phyloP scores from a whole-genome alignment of 805 yeast genomes.

The Candida sanyiensis region DNA sequence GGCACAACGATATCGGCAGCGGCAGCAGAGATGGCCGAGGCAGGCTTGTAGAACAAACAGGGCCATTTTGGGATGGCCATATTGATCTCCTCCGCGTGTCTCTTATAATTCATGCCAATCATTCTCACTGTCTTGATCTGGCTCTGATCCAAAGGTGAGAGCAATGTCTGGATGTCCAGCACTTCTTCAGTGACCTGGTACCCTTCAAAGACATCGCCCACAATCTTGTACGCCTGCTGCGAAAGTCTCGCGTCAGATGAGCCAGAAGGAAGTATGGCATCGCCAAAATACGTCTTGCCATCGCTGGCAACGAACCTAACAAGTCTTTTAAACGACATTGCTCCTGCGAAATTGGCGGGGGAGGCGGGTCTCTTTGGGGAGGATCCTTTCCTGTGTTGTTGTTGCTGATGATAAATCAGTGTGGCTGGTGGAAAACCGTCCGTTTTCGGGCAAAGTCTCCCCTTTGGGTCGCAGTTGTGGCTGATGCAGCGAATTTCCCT shows the following conservation, averaged over 20 bases:
- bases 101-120: slow-evolving; percentile 46
- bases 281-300: slow-evolving; percentile 41
- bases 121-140: slow-evolving; percentile 38
- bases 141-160: slow-evolving; percentile 34
- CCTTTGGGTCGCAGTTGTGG: slow-evolving; percentile 1
- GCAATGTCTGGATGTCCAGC: slow-evolving; percentile 28
- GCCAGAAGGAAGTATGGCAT: slow-evolving; percentile 37
- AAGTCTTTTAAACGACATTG: slow-evolving; percentile 21
- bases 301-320: slow-evolving; percentile 43
- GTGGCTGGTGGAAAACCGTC: not conserved
- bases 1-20: slow-evolving; percentile 40
- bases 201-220: slow-evolving; percentile 40
- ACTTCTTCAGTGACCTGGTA: slow-evolving; percentile 32
- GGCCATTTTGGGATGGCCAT: slow-evolving; percentile 42
- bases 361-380: too few species aligned
- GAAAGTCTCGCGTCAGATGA: slow-evolving; percentile 34
- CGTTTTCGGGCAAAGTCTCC: not conserved
- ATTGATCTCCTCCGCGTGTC: slow-evolving; percentile 36
- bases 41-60: slow-evolving; percentile 44
- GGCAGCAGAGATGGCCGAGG: slow-evolving; percentile 39
- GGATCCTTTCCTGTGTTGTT: too few species aligned
- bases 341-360: too few species aligned
- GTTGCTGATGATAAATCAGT: too few species aligned
- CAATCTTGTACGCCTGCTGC: slow-evolving; percentile 36
- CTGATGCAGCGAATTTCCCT: not conserved